These are phyloP conservation scores for Dendrobium nobile DNA, from an alignment of 106 monocot genomes.

Conservation along the genomic window DNA sequence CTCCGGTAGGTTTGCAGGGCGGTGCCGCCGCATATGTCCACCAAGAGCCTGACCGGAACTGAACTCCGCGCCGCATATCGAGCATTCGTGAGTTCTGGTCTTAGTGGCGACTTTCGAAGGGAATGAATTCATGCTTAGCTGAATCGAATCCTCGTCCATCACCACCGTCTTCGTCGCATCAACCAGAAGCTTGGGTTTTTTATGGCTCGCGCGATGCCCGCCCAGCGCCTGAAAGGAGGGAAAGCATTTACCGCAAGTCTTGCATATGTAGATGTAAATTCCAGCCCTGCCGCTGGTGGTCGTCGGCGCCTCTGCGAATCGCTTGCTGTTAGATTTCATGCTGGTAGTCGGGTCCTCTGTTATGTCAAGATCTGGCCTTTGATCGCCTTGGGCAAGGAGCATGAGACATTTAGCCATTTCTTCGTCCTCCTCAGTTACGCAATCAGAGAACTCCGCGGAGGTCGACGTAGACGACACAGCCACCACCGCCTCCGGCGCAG, in stretches of 20 bases:
- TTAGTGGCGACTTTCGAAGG: not conserved
- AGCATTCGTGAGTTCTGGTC: constrained; percentile 35
- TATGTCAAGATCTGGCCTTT: not conserved
- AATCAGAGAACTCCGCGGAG: constrained; percentile 13
- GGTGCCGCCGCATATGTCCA: constrained; percentile 49
- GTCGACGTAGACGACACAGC: constrained; percentile 20
- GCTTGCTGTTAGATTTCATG: constrained; percentile 17
- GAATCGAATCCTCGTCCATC: not conserved
- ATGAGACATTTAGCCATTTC: constrained; percentile 60
- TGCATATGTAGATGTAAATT: constrained; percentile 36
- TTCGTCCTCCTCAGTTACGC: constrained; percentile 15
- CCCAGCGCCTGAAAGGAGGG: constrained; percentile 50
- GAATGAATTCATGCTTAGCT: constrained; percentile 7
- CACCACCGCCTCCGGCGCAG: constrained; percentile 23
- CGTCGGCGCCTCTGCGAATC: constrained; percentile 12
- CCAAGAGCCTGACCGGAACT: constrained; percentile 42
- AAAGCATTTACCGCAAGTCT: constrained; percentile 47
- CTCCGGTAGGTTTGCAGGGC: not conserved
- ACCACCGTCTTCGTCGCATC: too few species aligned
- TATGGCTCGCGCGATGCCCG: constrained; percentile 43
- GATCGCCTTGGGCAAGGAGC: constrained; percentile 40
- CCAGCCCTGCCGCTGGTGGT: constrained; percentile 20
- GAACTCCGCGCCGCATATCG: constrained; percentile 41
- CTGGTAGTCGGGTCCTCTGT: not conserved
- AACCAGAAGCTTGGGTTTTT: constrained; percentile 27